These are phyloP conservation scores for Extremus antarcticus DNA, from an alignment of 495 filamentous ascomycete species.

Conservation along the genomic window DNA sequence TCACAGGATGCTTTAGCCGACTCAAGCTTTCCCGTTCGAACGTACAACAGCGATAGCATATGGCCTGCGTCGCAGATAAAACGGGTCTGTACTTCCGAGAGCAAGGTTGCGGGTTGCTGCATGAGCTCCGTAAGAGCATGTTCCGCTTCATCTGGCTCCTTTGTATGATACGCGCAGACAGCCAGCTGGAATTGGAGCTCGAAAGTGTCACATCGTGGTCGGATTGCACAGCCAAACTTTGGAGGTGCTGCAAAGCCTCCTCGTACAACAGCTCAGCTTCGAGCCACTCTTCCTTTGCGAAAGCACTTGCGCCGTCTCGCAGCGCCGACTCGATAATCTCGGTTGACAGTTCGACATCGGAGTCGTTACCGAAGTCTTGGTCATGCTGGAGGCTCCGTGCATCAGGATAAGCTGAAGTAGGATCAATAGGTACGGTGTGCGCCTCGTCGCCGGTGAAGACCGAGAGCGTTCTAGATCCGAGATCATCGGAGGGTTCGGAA, in stretches of 20 bases:
- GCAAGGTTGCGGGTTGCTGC: neutral
- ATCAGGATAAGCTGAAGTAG: neutral
- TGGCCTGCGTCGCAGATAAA: neutral
- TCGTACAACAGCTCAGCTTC: neutral
- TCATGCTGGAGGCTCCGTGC: too few species aligned
- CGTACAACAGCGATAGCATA: neutral
- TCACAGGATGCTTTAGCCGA: neutral
- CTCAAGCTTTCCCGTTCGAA: neutral
- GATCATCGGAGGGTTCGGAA: neutral
- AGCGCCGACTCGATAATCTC: neutral
- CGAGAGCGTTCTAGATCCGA: neutral
- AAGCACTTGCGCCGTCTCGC: neutral
- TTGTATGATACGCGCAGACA: constrained; percentile 25
- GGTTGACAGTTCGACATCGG: neutral
- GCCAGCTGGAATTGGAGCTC: constrained; percentile 25
- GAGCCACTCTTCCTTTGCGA: neutral
- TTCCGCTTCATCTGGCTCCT: constrained; percentile 22
- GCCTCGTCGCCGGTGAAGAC: neutral
- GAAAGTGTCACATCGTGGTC: constrained; percentile 24
- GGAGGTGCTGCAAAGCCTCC: neutral
- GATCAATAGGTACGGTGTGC: neutral
- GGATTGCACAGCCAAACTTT: neutral
- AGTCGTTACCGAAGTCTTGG: neutral
- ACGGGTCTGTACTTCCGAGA: neutral
- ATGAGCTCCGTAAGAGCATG: constrained; percentile 9